Percentiles rank a stretch among this genome's conserved stretches.
Evolutionary conservation across 768 basidiomycete genomes (phyloP).

Genomic region (Podaxis pistillaris): DNA sequence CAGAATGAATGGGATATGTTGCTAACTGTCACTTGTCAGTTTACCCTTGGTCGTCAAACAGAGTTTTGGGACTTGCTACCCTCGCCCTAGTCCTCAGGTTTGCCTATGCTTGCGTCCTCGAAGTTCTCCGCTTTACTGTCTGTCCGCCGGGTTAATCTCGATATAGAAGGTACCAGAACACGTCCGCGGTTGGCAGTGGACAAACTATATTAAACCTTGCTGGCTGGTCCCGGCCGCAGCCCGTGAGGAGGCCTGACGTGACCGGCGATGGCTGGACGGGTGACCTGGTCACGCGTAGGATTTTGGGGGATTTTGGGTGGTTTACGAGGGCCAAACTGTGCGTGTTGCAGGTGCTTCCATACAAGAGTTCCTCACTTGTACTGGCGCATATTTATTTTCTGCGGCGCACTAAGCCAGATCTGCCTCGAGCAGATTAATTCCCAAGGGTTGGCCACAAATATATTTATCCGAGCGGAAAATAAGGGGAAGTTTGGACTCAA

Average conservation of each 20-base stretch:
- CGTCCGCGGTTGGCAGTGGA: not conserved
- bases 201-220: constrained; percentile 16
- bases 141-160: constrained; percentile 4
- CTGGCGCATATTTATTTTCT: constrained; percentile 17
- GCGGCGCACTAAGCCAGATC: constrained; percentile 17
- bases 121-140: not conserved
- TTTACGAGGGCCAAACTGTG: constrained; percentile 6
- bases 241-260: constrained; percentile 9
- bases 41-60: constrained; percentile 9
- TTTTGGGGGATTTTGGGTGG: constrained; percentile 1
- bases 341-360: constrained; percentile 17
- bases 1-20: constrained; percentile 1
- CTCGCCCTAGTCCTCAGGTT: constrained; percentile 5
- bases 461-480: constrained; percentile 26
- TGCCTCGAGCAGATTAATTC: constrained; percentile 24
- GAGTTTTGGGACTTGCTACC: not conserved
- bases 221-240: constrained; percentile 8
- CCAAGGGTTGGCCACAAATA: constrained; percentile 10
- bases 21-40: not conserved
- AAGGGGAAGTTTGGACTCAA: constrained; percentile 20
- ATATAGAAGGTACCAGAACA: constrained; percentile 8
- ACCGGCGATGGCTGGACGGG: constrained; percentile 4
- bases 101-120: constrained; percentile 5
- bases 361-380: constrained; percentile 14
- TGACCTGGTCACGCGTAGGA: constrained; percentile 8